Evolutionary conservation across 1,139 yeast species (phyloP), one percentile per base, ranked within the genome.

Genomic region (Nakaseomyces kungkrabaensis): DNA sequence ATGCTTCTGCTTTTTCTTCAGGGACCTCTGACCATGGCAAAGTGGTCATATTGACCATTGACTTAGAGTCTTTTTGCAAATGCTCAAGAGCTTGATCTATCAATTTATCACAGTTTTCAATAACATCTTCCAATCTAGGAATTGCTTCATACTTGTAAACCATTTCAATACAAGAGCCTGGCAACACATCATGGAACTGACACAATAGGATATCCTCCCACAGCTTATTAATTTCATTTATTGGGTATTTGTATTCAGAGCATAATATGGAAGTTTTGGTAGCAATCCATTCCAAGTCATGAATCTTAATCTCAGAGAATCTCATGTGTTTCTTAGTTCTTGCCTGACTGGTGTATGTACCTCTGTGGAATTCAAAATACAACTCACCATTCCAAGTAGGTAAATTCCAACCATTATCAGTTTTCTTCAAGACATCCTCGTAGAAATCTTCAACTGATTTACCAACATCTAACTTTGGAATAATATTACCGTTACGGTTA

Each of bases 171-270:
- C 96, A 87, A 27, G 96, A 84, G 2, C 98, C 98, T 5, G 98
- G 97, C 51, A 92, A 74, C 13, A 92, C 97, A 70, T 92, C 97
- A 66, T 92, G 98, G 72, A 92, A 92, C 66, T 92, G 97, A 66
- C 96, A 89, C 54, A 92, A 72, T 56, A 90, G 80, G 37, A 90
- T 79, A 65, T 86, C 82, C 67, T 88, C 94, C 97, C 97, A 92
- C 51, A 89, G 68, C 1, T 70, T 75, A 56, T 81, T 81, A 49
- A 92, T 75, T 52, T 81, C 77, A 48, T 75, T 69, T 27, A 75
- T 72, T 1, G 97, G 97, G 63, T 90, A 92, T 52, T 69, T 70
- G 68, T 83, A 90, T 24, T 69, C 61, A 4, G 72, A 66, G 41
- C 68, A 64, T 11, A 63, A 25, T 22, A 89, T 60, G 3, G 95